These are phyloP conservation scores for Tritrichomonas foetus DNA, from an alignment of 208 protist genomes.

Conservation along the genomic window DNA sequence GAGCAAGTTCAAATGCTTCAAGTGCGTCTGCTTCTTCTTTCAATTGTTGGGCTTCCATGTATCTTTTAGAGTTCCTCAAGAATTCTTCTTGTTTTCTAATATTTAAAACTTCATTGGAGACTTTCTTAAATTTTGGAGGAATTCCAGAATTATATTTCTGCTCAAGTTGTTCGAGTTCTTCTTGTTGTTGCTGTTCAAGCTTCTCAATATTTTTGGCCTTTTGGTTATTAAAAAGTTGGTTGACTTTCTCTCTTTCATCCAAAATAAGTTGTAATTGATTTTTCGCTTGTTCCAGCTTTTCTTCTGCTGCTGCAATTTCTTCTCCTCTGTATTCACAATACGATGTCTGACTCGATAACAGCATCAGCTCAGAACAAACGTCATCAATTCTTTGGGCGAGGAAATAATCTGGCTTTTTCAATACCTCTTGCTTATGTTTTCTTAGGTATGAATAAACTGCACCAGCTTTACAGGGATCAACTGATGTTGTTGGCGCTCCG, in stretches of 20 bases:
- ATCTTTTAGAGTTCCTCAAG: background rate
- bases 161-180: background rate
- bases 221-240: background rate
- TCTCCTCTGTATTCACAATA: background rate
- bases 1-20: background rate
- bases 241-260: background rate
- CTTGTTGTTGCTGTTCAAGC: background rate
- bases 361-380: background rate
- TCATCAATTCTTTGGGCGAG: background rate
- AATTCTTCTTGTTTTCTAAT: background rate
- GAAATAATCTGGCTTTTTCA: background rate
- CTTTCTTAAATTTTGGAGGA: constrained; percentile 6
- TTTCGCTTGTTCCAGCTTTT: background rate
- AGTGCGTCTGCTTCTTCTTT: background rate
- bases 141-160: background rate
- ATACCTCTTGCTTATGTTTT: background rate
- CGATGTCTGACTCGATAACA: background rate
- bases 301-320: background rate
- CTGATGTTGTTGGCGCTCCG: too few species aligned
- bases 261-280: background rate
- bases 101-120: background rate
- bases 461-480: background rate
- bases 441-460: background rate
- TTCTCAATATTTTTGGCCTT: background rate
- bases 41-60: background rate